Conservation (phyloP, 345 rosid genomes). For the Dipteronia sinensis region DNA sequence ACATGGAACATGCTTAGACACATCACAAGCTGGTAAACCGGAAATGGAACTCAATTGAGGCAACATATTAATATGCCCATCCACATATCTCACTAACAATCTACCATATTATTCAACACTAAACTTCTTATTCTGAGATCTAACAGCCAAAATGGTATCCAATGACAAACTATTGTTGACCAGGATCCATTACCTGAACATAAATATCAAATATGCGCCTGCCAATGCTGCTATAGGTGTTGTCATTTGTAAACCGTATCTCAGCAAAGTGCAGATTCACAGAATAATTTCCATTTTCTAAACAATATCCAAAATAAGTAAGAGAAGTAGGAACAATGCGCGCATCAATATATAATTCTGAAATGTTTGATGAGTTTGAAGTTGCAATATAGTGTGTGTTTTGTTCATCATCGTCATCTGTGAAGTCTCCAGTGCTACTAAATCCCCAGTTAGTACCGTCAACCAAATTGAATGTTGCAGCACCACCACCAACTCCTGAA, state of each 20-base stretch:
- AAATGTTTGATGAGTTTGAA: slow-evolving; percentile 17
- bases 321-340: slow-evolving; percentile 65
- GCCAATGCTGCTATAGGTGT: slow-evolving; percentile 37
- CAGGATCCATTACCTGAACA: slow-evolving; percentile 51
- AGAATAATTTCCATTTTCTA: slow-evolving; percentile 52
- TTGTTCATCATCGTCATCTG: slow-evolving; percentile 32
- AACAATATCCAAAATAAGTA: slow-evolving; percentile 62
- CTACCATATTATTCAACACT: background rate
- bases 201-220: slow-evolving; percentile 62
- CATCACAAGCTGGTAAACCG: background rate
- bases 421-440: slow-evolving; percentile 58
- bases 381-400: slow-evolving; percentile 28
- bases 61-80: background rate
- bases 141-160: background rate
- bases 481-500: slow-evolving; percentile 37
- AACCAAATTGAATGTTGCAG: slow-evolving; percentile 29
- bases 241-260: slow-evolving; percentile 48
- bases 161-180: background rate
- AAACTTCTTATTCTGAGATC: background rate
- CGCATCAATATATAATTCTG: slow-evolving; percentile 42
- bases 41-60: background rate
- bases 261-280: slow-evolving; percentile 65
- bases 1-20: background rate
- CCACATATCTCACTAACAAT: background rate
- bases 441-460: slow-evolving; percentile 39